Evolutionary conservation across 495 filamentous ascomycete species (phyloP), one percentile per base, ranked within the genome.

Genomic region (Parathielavia appendiculata): DNA sequence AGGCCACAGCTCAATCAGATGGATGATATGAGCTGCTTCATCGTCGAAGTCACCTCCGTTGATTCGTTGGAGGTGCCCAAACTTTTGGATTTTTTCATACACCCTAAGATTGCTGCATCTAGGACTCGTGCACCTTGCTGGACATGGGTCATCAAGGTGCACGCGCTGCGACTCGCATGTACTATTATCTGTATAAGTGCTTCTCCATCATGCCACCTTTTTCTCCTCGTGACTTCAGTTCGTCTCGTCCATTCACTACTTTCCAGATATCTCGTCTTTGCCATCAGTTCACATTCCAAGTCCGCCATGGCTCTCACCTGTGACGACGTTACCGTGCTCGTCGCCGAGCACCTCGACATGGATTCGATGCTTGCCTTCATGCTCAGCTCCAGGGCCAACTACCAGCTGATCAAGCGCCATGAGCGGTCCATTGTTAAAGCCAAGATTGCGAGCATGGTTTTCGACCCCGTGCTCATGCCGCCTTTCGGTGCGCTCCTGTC

Each of bases 361-460:
- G 26, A 54, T 14, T 54, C 52, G 9, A 44, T 54, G 52, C 23
- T 11, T 3, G 0, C 52, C 20, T 20, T 54, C 26, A 54, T 54
- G 52, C 40, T 54, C 52, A 45, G 52, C 40, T 54, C 52, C n/a
- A 54, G 35, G 35, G 22, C 52, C 39, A 54, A 45, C 52, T 45
- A 54, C 16, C 52, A 35, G 39, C 52, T 54, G n/a, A 16, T 45
- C 1, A 34, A 17, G 17, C 40, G 39, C 26, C 11, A 45, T 26
- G 52, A 54, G 35, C 52, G 40, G 17, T 54, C 52, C 52, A 54
- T 54, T 22, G 40, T 45, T 1, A 54, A 44, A 40, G 39, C 52
- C 52, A 54, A 54, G 52, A 35, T 54, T 34, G 23, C 40, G 16
- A 34, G 34, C 16, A 19, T 45, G 26, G 39, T 32, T 22, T 40